A percentile compares a stretch with the other conserved stretches of the same genome.
phyloP scores from a whole-genome alignment of 805 yeast genomes.

The Lipomyces japonicus region DNA sequence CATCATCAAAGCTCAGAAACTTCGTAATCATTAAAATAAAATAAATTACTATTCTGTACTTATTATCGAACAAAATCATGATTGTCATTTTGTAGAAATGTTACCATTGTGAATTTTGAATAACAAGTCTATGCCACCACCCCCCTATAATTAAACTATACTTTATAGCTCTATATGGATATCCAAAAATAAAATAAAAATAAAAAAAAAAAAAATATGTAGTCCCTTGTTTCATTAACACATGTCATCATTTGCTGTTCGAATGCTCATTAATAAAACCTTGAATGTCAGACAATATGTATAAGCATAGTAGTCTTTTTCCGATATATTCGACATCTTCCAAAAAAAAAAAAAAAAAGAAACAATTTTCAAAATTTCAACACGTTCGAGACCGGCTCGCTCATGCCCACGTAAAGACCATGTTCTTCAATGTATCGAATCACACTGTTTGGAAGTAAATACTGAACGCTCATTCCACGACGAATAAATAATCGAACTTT shows the following conservation, averaged over 20 bases:
- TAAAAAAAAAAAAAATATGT: not conserved
- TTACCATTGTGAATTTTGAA: no score
- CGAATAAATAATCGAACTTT: conserved; percentile 89
- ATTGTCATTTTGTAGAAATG: no score
- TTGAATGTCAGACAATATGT: not conserved
- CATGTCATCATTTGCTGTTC: no score
- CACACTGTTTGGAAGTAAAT: conserved; percentile 87
- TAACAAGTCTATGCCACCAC: no score
- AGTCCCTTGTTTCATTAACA: not conserved
- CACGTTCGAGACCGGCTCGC: conserved; percentile 29
- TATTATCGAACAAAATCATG: no score
- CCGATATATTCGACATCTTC: not conserved
- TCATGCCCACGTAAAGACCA: conserved; percentile 52
- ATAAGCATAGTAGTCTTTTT: not conserved
- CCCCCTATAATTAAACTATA: no score
- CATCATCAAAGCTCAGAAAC: no score
- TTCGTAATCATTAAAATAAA: no score
- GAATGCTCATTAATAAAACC: no score
- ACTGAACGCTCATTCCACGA: conserved; percentile 95
- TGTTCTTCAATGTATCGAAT: conserved; percentile 94
- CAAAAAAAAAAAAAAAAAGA: conserved; percentile 1
- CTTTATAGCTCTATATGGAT: no score
- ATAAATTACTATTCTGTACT: no score
- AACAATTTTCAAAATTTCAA: conserved; percentile 16
- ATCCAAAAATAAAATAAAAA: no score